Base-by-base conservation (phyloP, 495 filamentous ascomycete species). In the Aspergillus ellipticus region DNA sequence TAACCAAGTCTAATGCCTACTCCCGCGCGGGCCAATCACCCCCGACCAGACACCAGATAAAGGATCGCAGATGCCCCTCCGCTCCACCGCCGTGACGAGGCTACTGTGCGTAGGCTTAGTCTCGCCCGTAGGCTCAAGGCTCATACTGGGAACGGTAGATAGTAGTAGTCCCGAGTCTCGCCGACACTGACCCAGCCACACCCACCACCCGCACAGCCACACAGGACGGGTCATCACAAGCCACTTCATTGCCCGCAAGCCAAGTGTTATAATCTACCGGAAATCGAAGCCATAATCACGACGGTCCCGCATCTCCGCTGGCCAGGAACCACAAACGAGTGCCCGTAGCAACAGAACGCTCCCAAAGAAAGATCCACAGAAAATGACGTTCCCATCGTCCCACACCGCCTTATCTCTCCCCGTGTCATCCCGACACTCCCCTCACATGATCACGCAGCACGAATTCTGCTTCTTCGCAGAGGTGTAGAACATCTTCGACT, bases 401-500 rank as follows among this genome's bases (percentile, higher is more conserved):
- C 35, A 13, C 9, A n/a, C 35, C 35, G n/a, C 35, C 13, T 20
- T 9, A 15, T 20, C 13, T 21, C 11, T 28, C 19, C 6, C 20
- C 19, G 42, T 7, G 43, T 28, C 43, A 15, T 15, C 45, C 5
- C 10, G 8, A 41, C 31, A 35, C 55, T 60, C 58, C 31, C 21
- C 55, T 60, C 58, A 60, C 58, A 60, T 61, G 39, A 58, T 49
- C 28, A 58, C 51, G 28, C 56, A 65, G 56, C 62, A 65, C 24
- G 56, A 59, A 46, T 65, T 65, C 49, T 65, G 62, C 52, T 65
- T 65, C 54, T 65, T 65, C 42, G 62, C 62, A 42, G 55, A 59
- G 19, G 80, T 89, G 72, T 97, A 98, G 71, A 97, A 98, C 87
- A 93, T 90, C 82, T 96, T 97, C 70, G 89, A 94, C 79, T 92